Evolutionary conservation across 331 rosid genomes (phyloP).

Genomic region (Saraca asoca): DNA sequence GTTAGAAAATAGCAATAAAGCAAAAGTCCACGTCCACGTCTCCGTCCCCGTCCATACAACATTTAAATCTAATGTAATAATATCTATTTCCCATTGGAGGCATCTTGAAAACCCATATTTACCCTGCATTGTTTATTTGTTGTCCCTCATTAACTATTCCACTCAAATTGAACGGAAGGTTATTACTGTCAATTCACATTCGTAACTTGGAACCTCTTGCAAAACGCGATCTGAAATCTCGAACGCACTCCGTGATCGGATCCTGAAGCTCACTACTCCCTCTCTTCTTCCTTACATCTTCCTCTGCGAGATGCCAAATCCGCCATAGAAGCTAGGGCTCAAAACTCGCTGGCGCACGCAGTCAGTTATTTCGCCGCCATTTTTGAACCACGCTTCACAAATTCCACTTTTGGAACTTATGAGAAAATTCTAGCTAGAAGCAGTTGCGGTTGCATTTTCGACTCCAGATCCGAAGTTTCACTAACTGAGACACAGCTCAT

Average conservation of each 20-base stretch:
- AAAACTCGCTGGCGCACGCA: conserved; percentile 36
- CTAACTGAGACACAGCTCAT: conserved; percentile 48
- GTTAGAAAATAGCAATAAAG: not conserved
- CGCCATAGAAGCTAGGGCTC: not conserved
- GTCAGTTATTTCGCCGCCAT: conserved; percentile 41
- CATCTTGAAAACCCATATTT: not conserved
- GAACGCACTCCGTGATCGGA: conserved; percentile 26
- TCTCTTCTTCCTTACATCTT: not conserved
- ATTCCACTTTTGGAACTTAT: conserved; percentile 26
- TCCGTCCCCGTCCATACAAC: not conserved
- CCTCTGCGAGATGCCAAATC: not conserved
- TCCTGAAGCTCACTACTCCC: conserved; percentile 31
- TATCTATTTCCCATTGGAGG: not conserved
- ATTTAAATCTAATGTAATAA: conserved; percentile 10
- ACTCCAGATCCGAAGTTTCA: conserved; percentile 44
- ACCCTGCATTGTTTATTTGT: not conserved
- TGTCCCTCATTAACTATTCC: too few species aligned
- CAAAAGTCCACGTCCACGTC: not conserved
- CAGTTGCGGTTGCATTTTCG: conserved; percentile 32
- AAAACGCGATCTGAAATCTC: conserved; percentile 49
- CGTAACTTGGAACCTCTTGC: conserved; percentile 4
- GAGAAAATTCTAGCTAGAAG: conserved; percentile 27
- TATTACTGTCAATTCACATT: conserved; percentile 30
- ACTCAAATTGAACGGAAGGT: conserved; percentile 15
- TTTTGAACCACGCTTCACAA: conserved; percentile 30